phyloP scores from a whole-genome alignment of 1,284 basidiomycete species.

The Cutaneotrichosporon sp. region DNA sequence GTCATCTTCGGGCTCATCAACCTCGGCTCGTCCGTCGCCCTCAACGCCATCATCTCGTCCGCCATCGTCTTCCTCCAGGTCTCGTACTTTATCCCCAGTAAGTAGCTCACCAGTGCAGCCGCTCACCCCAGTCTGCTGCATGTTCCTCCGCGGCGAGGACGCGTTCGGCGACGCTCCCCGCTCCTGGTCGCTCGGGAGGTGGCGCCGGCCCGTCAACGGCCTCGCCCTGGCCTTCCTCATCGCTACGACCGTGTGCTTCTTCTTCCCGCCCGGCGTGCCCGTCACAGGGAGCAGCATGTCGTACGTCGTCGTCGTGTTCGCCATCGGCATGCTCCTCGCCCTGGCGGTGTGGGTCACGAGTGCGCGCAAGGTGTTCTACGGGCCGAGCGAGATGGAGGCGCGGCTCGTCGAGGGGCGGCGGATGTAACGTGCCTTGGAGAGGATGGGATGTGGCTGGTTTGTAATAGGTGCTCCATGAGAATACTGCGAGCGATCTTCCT shows the following conservation, averaged over 20 bases:
- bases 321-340: constrained; percentile 42
- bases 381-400: constrained; percentile 50
- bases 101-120: constrained; percentile 5
- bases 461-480: too few relatives aligned
- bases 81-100: constrained; percentile 47
- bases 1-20: constrained; percentile 52
- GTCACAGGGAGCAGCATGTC: constrained; percentile 54
- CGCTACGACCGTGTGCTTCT: constrained; percentile 57
- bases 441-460: too few relatives aligned
- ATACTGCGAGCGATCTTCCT: too few relatives aligned
- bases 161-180: constrained; percentile 45
- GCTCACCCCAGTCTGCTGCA: constrained; percentile 36
- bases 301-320: constrained; percentile 52
- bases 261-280: constrained; percentile 56
- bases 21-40: constrained; percentile 48
- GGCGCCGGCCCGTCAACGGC: constrained; percentile 49
- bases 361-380: constrained; percentile 50
- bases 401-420: constrained; percentile 10
- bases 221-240: constrained; percentile 51
- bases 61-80: constrained; percentile 37
- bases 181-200: constrained; percentile 45
- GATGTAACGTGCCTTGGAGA: too few relatives aligned
- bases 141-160: constrained; percentile 53
- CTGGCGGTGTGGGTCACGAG: constrained; percentile 48
- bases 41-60: constrained; percentile 39